Base-by-base conservation (phyloP, 106 monocot species). In the Iris macrosiphon region DNA sequence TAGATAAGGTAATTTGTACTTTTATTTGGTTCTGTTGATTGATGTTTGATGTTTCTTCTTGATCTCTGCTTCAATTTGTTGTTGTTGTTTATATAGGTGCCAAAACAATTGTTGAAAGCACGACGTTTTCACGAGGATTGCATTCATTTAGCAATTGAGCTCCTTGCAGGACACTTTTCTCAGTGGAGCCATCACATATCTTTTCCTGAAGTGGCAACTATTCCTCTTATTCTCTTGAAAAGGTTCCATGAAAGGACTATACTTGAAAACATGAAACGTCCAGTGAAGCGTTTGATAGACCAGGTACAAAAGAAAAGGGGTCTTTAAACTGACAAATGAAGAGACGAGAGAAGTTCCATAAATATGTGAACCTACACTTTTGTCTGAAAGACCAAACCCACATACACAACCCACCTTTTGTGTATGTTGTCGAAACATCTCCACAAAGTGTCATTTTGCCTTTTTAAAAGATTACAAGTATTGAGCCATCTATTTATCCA, bases 141-240 rank as follows among this genome's bases (percentile, higher is more conserved):
- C 37, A 31, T 81, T 55, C 74, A 69, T 60, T 77, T 68, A 66
- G 76, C 79, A 19, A 40, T 96, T 28, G 66, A 90, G 59, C 48
- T 83, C 39, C 75, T 96, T 58, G 61, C 75, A 39, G 74, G 64
- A 24, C 96, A 96, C 66, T 80, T 96, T 58, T 30, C 59, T 28
- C 89, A 89, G 51, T 96, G 96, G 96, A 83, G 85, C 50, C 75
- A 85, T 63, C 85, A 86, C 51, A 66, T 96, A 62, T 86, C 89
- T 54, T 85, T 96, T 44, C 89, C 96, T 17, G 96, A 96, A 63
- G 69, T 96, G 19, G 72, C 74, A 64, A 75, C 82, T 17, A 80
- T 86, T 62, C 89, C 96, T 23, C 65, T 90, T 14, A 83, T 86
- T 48, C 43, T 96, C 44, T 34, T 96, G 26, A 96, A 83, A 54